These are phyloP conservation scores for Solanum clarkiae DNA, from an alignment of 257 asterid genomes.

Conservation along the genomic window DNA sequence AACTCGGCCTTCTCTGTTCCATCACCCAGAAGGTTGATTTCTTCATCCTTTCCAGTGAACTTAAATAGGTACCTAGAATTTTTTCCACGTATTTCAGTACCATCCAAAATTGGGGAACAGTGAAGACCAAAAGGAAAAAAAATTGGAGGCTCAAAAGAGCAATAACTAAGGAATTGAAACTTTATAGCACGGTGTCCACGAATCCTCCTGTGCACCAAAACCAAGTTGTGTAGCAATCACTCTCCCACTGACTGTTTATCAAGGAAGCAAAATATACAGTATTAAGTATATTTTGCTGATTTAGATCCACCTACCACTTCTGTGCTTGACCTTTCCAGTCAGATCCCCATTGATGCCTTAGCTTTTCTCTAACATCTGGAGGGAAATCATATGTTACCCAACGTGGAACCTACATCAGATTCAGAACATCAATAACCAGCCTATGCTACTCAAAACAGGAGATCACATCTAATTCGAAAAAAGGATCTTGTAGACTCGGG, in stretches of 20 bases:
- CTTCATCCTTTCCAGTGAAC: conserved; percentile 78
- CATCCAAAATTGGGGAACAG: background rate
- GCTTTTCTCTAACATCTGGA: conserved; percentile 65
- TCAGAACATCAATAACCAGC: conserved; percentile 5
- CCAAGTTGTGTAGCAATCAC: background rate
- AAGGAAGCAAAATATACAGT: background rate
- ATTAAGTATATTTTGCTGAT: background rate
- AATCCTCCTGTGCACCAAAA: background rate
- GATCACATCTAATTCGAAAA: background rate
- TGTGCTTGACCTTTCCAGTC: conserved; percentile 99
- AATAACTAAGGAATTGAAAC: background rate
- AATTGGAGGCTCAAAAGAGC: background rate
- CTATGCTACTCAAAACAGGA: background rate
- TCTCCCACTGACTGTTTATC: background rate
- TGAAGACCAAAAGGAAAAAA: background rate
- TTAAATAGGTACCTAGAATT: conserved; percentile 61
- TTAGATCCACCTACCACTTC: conserved; percentile 50
- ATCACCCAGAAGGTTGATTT: conserved; percentile 86
- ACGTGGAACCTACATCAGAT: conserved; percentile 52
- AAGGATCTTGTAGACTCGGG: background rate
- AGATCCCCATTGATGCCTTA: conserved; percentile 79
- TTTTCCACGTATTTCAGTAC: background rate
- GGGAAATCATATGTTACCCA: conserved; percentile 98
- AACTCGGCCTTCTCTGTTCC: conserved; percentile 94
- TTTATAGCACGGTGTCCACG: background rate